Evolutionary conservation across 208 protist species (phyloP), one percentile per base, ranked within the genome.

Genomic region (Crithidia expoeki): DNA sequence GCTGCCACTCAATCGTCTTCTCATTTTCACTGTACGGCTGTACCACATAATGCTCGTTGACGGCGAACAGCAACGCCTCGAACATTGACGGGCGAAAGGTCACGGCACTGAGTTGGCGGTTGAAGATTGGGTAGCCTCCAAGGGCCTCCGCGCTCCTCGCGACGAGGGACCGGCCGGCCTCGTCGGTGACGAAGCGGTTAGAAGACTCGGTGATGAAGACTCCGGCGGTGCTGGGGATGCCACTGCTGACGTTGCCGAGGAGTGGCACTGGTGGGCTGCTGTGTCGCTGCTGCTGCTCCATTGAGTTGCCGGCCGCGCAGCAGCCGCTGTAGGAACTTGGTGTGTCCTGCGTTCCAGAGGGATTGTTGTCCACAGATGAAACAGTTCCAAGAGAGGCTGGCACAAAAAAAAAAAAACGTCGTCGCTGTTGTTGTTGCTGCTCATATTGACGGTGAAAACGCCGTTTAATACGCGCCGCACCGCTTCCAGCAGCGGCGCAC

Each of bases 21-120:
- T 86, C 81, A 23, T 74, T 69, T 2, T 42, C 74, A 32, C 40
- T 76, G 59, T 86, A 86, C 30, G 75, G 72, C 36, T 32, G 58
- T 42, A 72, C 68, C 5, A 74, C 70, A 68, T 77, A 83, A 14
- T 61, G 32, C 47, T 81, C 81, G 51, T 83, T 80, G 4, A 86
- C 81, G 36, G 72, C 53, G 55, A 70, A 56, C 14, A 79, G 49
- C 53, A 86, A 60, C 58, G 80, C 76, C 27, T 86, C 77, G 51
- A 86, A 83, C 61, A 83, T 76, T 27, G 65, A 64, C 4, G 65
- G 66, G 10, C 70, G 69, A 34, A 86, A 86, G 25, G 65, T 50
- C 17, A 83, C 76, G 27, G 55, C 34, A 36, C 42, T 27, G 33
- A 86, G 74, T 10, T 72, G 64, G 10, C 17, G 60, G 46, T 86